Base-by-base conservation (phyloP, 2,329 filamentous ascomycete genomes). In the Apiospora pterosperma region DNA sequence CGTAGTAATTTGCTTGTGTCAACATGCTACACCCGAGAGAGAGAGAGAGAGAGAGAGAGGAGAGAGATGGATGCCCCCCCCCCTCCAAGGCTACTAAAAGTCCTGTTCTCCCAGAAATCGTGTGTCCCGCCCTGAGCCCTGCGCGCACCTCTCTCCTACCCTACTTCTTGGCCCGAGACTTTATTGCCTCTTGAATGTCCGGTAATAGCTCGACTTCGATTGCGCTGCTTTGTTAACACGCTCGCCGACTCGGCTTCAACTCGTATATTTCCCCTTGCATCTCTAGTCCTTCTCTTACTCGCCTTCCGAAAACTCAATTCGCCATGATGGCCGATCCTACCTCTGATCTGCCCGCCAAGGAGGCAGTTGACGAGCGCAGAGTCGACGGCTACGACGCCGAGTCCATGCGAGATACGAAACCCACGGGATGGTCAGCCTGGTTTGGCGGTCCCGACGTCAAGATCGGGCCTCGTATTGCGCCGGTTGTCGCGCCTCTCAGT, bases 391-490 rank as follows among this genome's bases (percentile, higher is more conserved):
- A 85, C 70, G 78, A 84, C 42, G 81, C 82, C 2, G 87, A 90
- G 34, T 78, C 89, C 16, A 71, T 76, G 1, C 91, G 88, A 19
- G 16, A 41, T 1, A 41, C 48, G n/a, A 64, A 69, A 19, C 67
- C 71, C 19, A 66, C 62, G n/a, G 73, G 73, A 31, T 74, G 73
- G 68, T 74, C 76, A 1, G 71, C 75, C 44, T 80, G 76, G 77
- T 80, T 79, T 48, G 77, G 78, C 28, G 77, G 78, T 19, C 71
- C 67, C 2, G 67, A 67, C 16, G 80, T 84, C 55, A 72, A 69
- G 44, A 75, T 86, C 60, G 85, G 85, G 1, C 83, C 81, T 64
- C 82, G 85, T 61, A 87, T 87, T 67, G 81, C 80, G 16, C 81
- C 81, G 7, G 72, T 83, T 12, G 77, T 72, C 48, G 66, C 66